Base-by-base conservation (phyloP, 2,329 filamentous ascomycete species). In the Emericellopsis atlantica region DNA sequence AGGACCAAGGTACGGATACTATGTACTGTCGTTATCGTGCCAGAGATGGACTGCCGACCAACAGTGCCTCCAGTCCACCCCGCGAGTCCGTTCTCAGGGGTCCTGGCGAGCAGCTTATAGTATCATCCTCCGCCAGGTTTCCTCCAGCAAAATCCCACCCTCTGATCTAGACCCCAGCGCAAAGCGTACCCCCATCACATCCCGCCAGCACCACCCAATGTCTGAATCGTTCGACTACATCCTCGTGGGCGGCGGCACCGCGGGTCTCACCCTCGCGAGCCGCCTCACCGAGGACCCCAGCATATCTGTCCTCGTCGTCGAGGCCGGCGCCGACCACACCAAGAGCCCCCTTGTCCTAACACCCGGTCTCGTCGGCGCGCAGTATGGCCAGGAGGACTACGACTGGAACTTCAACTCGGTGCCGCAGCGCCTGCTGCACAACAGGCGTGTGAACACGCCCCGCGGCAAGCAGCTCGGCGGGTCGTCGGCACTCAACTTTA, bases 201-300 rank as follows among this genome's bases (percentile, higher is more conserved):
- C 18, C 18, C 18, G 18, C 18, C 18, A 21, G 18, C 18, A 21
- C 18, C 18, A 21, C 18, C 18, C n/a, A n/a, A 21, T 21, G 18
- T 21, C 18, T 21, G 18, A 21, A 21, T 21, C 18, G 18, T 60
- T 54, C 35, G 53, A 55, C 43, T 54, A 54, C n/a, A 35, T 56
- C 3, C 45, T 65, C 8, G 51, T 62, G 18, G 61, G 63, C 24
- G 62, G 62, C 26, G 62, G 62, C 16, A 64, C 55, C 0, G 60
- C 58, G 2, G 62, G 62, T 10, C 53, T 64, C 2, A 52, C 60
- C 4, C 42, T 65, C 6, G 62, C 61, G 14, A 60, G 59, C 47
- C 52, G 61, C 5, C 51, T 64, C 6, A 56, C 57, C 2, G 56
- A 58, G 34, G 48, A 64, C 21, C 12, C 37, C 11, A 2, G n/a